Percentiles rank a stretch among this genome's conserved stretches.
phyloP scores from a whole-genome alignment of 1,284 basidiomycete species.

The Cryptococcus sp. region DNA sequence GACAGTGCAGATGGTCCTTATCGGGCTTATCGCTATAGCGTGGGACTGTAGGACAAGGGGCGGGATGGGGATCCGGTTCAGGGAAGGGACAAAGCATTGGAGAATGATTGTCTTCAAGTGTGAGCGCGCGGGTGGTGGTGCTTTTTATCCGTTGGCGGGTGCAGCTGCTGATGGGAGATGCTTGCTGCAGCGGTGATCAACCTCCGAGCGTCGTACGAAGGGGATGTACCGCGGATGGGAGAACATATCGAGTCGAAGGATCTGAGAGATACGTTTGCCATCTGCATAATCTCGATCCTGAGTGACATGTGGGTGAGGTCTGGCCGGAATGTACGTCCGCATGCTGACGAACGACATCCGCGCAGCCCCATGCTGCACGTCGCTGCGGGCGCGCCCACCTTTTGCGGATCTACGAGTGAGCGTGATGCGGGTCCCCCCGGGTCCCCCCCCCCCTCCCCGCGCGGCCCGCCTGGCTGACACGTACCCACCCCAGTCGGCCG shows the following conservation, averaged over 20 bases:
- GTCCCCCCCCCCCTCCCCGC: neutral
- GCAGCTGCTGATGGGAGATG: neutral
- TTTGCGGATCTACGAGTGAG: constrained; percentile 36
- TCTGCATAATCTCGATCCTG: constrained; percentile 40
- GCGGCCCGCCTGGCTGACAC: no score
- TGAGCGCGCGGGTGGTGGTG: no score
- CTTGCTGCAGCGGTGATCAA: constrained; percentile 33
- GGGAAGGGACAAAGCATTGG: constrained; percentile 41
- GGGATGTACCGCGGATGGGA: constrained; percentile 17
- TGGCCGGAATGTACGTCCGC: neutral
- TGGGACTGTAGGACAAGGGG: constrained; percentile 44
- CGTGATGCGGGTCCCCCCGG: neutral
- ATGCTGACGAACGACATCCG: neutral
- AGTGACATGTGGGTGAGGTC: constrained; percentile 40
- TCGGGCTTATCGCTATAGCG: constrained; percentile 36
- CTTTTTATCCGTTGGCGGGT: neutral
- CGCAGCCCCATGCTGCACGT: constrained; percentile 41
- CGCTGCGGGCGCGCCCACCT: constrained; percentile 32
- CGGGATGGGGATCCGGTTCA: constrained; percentile 41
- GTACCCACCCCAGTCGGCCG: constrained; percentile 26
- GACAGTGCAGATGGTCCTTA: constrained; percentile 33
- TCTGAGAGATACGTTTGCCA: constrained; percentile 38
- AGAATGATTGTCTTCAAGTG: constrained; percentile 33
- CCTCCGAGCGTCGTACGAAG: constrained; percentile 36
- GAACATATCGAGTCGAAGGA: constrained; percentile 29